Base-by-base conservation (phyloP, 2,329 filamentous ascomycete species). In the Ciborinia camelliae region DNA sequence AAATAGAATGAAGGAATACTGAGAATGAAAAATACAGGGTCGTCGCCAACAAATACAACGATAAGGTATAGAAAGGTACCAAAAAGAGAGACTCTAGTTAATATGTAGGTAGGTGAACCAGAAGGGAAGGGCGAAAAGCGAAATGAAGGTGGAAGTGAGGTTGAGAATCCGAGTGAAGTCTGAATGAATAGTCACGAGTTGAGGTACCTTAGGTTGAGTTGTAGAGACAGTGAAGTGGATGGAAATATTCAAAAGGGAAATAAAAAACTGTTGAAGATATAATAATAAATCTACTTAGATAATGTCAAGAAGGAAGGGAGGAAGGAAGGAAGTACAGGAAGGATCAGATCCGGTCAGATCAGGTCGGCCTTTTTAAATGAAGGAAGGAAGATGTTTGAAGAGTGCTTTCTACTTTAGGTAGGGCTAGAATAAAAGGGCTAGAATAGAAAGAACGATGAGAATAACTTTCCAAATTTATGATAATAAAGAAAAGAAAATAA, bases 61-160 rank as follows among this genome's bases (percentile, higher is more conserved):
- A 47, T 28, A 43, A 20, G 48, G 7, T 39, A n/a, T 37, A 53
- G 59, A 47, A 37, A 54, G 26, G 50, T 55, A 47, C 26, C 39
- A 23, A 62, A 62, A 62, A 45, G 60, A 62, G 30, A 15, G 50
- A 55, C 50, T 54, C 1, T 20, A 55, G 50, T 62, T 35, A 23
- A 53, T 26, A 37, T 14, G n/a, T 62, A 55, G 54, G 35, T 28
- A 30, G 4, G 18, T 55, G 39, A 61, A 26, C 8, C 35, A 61
- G 45, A 35, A 43, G 20, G 18, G 5, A n/a, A 23, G 4, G 20
- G 59, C 14, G 6, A n/a, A 32, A 12, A 15, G 37, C 5, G 48
- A 32, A 43, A 26, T 32, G 47, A 18, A 35, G 39, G 45, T 28
- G 23, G 23, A 39, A 51, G 8, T 59, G 57, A 20, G 41, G 28